Evolutionary conservation across 768 basidiomycete species (phyloP).

Genomic region (Auricularia cornea): DNA sequence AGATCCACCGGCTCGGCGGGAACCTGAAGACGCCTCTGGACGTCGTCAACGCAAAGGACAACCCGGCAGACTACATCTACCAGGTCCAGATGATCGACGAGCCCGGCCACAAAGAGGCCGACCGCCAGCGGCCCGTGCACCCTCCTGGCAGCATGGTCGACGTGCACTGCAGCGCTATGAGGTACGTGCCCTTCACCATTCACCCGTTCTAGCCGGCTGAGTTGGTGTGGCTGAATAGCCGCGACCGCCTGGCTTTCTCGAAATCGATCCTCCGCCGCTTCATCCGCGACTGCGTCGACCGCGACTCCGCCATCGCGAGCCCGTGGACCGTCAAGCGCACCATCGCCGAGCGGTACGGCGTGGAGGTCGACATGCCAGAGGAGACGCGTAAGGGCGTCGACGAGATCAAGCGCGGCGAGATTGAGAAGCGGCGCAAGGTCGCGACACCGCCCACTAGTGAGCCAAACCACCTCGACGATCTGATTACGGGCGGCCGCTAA

Average conservation of each 20-base stretch:
- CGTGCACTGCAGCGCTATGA: constrained; percentile 71
- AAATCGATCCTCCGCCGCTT: constrained; percentile 96
- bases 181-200: constrained; percentile 36
- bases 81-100: constrained; percentile 76
- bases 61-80: constrained; percentile 79
- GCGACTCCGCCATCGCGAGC: constrained; percentile 85
- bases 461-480: background rate
- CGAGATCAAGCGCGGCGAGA: constrained; percentile 75
- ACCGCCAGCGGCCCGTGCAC: constrained; percentile 2
- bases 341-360: constrained; percentile 78
- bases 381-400: constrained; percentile 73
- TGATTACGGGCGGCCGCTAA: background rate
- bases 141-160: constrained; percentile 69
- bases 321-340: constrained; percentile 91
- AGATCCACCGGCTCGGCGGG: constrained; percentile 59
- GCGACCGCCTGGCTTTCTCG: constrained; percentile 91
- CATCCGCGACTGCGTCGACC: constrained; percentile 90
- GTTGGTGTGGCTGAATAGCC: constrained; percentile 38
- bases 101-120: constrained; percentile 44
- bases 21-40: constrained; percentile 71
- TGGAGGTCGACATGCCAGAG: constrained; percentile 79
- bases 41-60: constrained; percentile 62
- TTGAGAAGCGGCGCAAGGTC: constrained; percentile 86
- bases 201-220: constrained; percentile 2
- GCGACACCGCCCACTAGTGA: background rate